Evolutionary conservation across 2,329 filamentous ascomycete genomes (phyloP), one percentile per base, ranked within the genome.

Genomic region (Penicillium sp.): DNA sequence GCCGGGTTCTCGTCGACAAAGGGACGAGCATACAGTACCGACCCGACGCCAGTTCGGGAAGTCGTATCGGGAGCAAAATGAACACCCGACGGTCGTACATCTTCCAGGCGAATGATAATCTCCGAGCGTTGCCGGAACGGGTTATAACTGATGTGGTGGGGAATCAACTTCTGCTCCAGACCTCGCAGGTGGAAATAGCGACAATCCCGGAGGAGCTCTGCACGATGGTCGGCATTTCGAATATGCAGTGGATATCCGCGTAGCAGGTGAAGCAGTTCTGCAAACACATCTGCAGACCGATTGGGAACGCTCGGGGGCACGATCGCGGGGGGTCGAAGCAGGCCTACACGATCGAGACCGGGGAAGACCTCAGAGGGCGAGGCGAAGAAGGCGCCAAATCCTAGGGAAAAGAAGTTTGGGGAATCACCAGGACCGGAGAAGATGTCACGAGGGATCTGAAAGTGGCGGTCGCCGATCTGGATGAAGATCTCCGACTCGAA

Each of bases 331-430:
- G 94, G 94, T 0, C 94, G 89, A 45, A 97, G 86, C 22, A 97
- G 85, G 15, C 88, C 87, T 63, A 88, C 86, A 56, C 92, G 88
- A 61, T 93, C 88, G 0, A 97, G 85, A 1, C 93, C 94, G 0
- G 94, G 94, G 69, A 97, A 97, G 6, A 93, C 85, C 70, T 96
- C 90, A 15, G 86, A 84, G 0, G 91, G 91, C 2, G 87, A 88
- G 17, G 89, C 89, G 80, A 97, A 96, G 83, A 96, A 96, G 70
- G 92, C 86, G 40, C 89, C 90, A 73, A 96, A 97, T 62, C 93
- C 93, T 3, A 97, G 85, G 0, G 92, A 90, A 82, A 98, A 98
- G 83, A 93, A 98, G 77, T 98, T 98, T 13, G 93, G 93, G n/a
- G 88, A 89, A 79, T 98, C 93, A 28, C 93, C 94, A 0, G 93